phyloP scores from a whole-genome alignment of 2,329 filamentous ascomycete genomes.

The Xylariales sp. region DNA sequence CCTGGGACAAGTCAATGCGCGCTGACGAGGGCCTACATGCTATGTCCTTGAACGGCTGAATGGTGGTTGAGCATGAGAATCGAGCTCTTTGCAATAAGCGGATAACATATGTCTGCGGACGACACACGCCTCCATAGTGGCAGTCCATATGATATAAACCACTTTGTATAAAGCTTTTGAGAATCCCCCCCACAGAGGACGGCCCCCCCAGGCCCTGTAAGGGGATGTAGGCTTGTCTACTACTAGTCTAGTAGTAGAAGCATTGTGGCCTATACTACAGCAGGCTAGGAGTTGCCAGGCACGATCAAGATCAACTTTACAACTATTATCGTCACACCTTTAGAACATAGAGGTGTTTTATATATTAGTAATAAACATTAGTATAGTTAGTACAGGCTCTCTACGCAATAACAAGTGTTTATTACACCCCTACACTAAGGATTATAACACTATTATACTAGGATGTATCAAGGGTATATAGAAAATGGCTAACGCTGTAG shows the following conservation, averaged over 20 bases:
- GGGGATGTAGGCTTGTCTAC: not conserved
- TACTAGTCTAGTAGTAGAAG: not conserved
- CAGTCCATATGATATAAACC: not conserved
- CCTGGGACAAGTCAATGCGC: not conserved
- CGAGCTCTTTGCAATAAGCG: not conserved
- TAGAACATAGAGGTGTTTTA: no score
- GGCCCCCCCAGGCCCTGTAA: not conserved
- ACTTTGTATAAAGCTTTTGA: not conserved
- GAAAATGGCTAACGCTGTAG: not conserved
- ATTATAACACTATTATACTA: not conserved
- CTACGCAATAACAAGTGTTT: no score
- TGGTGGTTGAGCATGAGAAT: not conserved
- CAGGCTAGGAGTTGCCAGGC: not conserved
- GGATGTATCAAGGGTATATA: not conserved
- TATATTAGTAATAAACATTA: no score
- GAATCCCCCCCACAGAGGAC: not conserved
- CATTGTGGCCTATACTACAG: not conserved
- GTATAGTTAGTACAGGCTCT: no score
- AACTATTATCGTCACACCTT: not conserved
- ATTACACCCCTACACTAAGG: no score
- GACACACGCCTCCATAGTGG: not conserved
- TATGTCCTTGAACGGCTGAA: not conserved
- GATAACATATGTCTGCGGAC: not conserved
- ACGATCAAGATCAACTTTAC: constrained; percentile 3
- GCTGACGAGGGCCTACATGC: not conserved